phyloP scores from a whole-genome alignment of 2,329 filamentous ascomycete genomes.

The Xylaria arbuscula region DNA sequence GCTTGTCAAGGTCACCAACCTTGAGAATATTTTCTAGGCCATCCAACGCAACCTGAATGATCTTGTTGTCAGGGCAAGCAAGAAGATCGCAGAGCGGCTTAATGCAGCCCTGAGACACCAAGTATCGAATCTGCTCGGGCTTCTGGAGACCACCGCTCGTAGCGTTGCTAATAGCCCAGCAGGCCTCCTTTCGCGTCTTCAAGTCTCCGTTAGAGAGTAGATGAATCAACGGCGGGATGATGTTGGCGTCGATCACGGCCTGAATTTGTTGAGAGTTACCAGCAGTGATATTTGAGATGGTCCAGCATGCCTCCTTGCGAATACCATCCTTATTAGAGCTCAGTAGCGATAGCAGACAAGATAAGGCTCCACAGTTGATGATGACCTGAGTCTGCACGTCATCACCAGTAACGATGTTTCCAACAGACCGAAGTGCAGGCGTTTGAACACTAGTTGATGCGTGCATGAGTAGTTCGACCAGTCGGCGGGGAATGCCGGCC shows the following conservation, averaged over 20 bases:
- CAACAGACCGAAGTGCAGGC: conserved; percentile 93
- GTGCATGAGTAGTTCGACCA: conserved; percentile 98
- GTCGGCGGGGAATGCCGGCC: conserved; percentile 93
- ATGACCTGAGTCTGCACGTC: conserved; percentile 99
- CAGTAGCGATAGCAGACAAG: conserved; percentile 90
- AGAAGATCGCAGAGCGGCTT: conserved; percentile 96
- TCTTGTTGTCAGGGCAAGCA: conserved; percentile 98
- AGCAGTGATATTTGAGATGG: conserved; percentile 98
- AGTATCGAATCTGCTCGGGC: conserved; percentile 96
- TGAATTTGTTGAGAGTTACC: conserved; percentile 99
- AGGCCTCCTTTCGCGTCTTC: conserved; percentile 99
- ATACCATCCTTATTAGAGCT: conserved; percentile 99
- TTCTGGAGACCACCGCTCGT: conserved; percentile 98
- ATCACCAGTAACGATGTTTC: conserved; percentile 98
- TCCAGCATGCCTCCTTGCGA: conserved; percentile 99
- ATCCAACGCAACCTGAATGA: conserved; percentile 97
- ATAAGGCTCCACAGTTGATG: conserved; percentile 95
- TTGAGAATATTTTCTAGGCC: conserved; percentile 99
- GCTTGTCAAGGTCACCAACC: conserved; percentile 98
- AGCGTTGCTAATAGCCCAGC: conserved; percentile 99
- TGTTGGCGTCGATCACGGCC: conserved; percentile 94
- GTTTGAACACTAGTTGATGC: conserved; percentile 98
- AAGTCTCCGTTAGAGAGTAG: conserved; percentile 96
- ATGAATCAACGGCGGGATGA: conserved; percentile 95
- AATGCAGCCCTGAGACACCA: conserved; percentile 94